A percentile compares a stretch with the other conserved stretches of the same genome.
These are phyloP conservation scores for Spatholobus suberectus DNA, from an alignment of 306 rosid genomes.

Conservation along the genomic window DNA sequence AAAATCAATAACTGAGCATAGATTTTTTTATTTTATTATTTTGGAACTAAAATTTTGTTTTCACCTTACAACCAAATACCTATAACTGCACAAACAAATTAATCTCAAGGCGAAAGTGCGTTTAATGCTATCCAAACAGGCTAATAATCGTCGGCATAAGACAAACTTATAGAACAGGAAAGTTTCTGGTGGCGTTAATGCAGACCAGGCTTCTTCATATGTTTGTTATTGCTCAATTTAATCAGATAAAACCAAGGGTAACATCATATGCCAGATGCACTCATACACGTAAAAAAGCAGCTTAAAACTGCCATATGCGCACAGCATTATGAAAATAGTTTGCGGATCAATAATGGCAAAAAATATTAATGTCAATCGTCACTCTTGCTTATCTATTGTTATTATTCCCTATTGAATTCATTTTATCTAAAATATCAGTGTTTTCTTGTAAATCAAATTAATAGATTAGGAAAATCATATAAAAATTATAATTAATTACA, in stretches of 20 bases:
- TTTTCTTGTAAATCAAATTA: background rate
- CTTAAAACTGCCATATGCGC: slow-evolving; percentile 3
- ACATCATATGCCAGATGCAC: background rate
- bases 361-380: background rate
- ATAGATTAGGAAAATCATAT: background rate
- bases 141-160: background rate
- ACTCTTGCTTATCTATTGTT: background rate
- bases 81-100: background rate
- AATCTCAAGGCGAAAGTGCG: background rate
- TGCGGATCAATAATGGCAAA: background rate
- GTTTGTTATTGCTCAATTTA: background rate
- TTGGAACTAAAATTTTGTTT: background rate
- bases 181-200: slow-evolving; percentile 16
- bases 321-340: background rate
- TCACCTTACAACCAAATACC: background rate
- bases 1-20: too few relatives aligned
- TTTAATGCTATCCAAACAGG: background rate
- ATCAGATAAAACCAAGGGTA: slow-evolving; percentile 19
- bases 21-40: too few relatives aligned
- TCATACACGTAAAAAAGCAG: background rate
- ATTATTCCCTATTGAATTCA: background rate
- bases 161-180: background rate
- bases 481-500: background rate
- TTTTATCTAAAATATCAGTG: background rate
- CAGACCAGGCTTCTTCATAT: background rate